Evolutionary conservation across 2,329 filamentous ascomycete species (phyloP).

Genomic region (Trichoderma oligosporum): DNA sequence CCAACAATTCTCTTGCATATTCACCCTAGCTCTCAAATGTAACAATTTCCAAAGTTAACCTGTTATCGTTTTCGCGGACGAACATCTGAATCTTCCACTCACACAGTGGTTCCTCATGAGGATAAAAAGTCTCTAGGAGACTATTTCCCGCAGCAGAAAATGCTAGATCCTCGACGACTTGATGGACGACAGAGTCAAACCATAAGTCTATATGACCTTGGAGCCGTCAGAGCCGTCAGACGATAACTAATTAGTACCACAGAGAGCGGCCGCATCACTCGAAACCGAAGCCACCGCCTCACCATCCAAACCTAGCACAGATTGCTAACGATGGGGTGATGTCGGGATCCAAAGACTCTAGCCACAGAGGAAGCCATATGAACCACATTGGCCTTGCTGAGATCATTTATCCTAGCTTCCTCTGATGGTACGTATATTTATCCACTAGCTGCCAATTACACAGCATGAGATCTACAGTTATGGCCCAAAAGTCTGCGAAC

Average conservation of each 20-base stretch:
- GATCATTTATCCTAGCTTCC: slow-evolving; percentile 49
- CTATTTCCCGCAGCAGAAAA: slow-evolving; percentile 29
- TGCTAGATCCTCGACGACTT: slow-evolving; percentile 54
- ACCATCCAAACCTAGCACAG: slow-evolving; percentile 47
- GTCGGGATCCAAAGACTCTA: slow-evolving; percentile 43
- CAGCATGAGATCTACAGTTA: too few species aligned
- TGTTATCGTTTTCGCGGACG: slow-evolving; percentile 42
- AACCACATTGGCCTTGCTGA: slow-evolving; percentile 47
- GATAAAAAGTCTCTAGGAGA: slow-evolving; percentile 56
- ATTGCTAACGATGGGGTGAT: slow-evolving; percentile 46
- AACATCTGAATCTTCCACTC: slow-evolving; percentile 62
- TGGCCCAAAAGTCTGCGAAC: too few species aligned
- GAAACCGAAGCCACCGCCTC: slow-evolving; percentile 53
- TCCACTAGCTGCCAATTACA: slow-evolving; percentile 48
- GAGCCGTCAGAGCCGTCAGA: slow-evolving; percentile 9
- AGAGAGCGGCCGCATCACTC: slow-evolving; percentile 44
- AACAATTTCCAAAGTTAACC: slow-evolving; percentile 55
- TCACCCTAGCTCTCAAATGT: slow-evolving; percentile 54
- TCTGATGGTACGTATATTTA: slow-evolving; percentile 54
- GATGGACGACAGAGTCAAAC: slow-evolving; percentile 57
- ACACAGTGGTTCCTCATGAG: slow-evolving; percentile 52
- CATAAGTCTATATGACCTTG: slow-evolving; percentile 32
- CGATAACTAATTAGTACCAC: slow-evolving; percentile 41
- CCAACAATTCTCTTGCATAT: slow-evolving; percentile 49
- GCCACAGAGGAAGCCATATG: slow-evolving; percentile 51